Percentiles rank a stretch among this genome's conserved stretches.
phyloP scores from a whole-genome alignment of 345 rosid genomes.

The Acer negundo region DNA sequence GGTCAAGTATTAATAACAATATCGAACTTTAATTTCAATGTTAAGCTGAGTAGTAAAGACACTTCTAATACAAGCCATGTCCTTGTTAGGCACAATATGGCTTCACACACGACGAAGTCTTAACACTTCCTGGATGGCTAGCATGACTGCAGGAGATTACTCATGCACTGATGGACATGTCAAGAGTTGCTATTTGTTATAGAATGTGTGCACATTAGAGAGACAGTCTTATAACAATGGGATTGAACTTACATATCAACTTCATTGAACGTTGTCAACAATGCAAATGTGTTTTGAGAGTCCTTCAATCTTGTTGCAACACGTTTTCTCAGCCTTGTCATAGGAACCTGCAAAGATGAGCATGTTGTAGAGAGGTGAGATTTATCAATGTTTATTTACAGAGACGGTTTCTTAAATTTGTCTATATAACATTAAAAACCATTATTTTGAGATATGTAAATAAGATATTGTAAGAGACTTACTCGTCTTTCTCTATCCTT shows the following conservation, averaged over 20 bases:
- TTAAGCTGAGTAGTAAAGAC: background rate
- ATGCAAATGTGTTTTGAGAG: slow-evolving; percentile 93
- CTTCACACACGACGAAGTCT: background rate
- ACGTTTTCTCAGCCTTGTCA: slow-evolving; percentile 97
- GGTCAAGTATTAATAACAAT: background rate
- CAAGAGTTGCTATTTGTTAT: background rate
- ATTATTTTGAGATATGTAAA: background rate
- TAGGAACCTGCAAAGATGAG: slow-evolving; percentile 72
- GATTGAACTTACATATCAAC: slow-evolving; percentile 79
- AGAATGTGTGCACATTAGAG: background rate
- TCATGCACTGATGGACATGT: background rate
- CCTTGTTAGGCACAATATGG: background rate
- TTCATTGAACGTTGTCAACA: slow-evolving; percentile 98
- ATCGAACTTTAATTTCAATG: background rate
- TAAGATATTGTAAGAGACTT: slow-evolving; percentile 24
- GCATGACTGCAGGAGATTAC: background rate
- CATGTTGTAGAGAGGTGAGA: slow-evolving; percentile 14
- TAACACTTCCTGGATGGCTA: background rate
- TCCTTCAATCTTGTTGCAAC: slow-evolving; percentile 96
- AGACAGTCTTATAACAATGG: background rate
- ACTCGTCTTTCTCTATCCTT: slow-evolving; percentile 99
- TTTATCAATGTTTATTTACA: slow-evolving; percentile 18
- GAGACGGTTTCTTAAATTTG: slow-evolving; percentile 4
- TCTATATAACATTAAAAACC: background rate
- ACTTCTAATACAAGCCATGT: background rate